phyloP scores from a whole-genome alignment of 225 moss, liverwort and hornwort species.

The Physcomitrellopsis africana region DNA sequence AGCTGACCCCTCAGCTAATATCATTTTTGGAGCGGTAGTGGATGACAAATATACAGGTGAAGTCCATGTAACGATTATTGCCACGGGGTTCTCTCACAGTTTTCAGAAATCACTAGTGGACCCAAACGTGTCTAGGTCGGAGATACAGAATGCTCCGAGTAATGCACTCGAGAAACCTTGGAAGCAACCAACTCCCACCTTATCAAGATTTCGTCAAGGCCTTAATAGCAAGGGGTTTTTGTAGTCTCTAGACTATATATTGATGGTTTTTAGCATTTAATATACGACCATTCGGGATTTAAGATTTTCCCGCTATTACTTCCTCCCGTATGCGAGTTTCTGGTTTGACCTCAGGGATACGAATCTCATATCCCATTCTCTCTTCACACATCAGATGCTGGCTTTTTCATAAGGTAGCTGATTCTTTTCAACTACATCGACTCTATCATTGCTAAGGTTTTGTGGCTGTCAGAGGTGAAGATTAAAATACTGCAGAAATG shows the following conservation, averaged over 20 bases:
- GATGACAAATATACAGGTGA: conserved; percentile 68
- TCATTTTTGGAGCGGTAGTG: conserved; percentile 77
- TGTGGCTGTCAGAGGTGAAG: no score
- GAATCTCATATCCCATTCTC: background rate
- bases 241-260: conserved; percentile 36
- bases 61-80: conserved; percentile 87
- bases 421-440: no score
- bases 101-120: conserved; percentile 82
- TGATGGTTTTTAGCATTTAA: conserved; percentile 26
- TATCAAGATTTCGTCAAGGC: conserved; percentile 76
- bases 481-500: no score
- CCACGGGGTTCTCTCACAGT: conserved; percentile 87
- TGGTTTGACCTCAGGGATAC: background rate
- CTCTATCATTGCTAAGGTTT: no score
- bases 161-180: conserved; percentile 55
- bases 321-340: background rate
- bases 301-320: background rate
- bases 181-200: conserved; percentile 71
- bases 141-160: conserved; percentile 58
- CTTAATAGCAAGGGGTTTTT: conserved; percentile 82
- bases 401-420: no score
- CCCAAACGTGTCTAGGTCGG: conserved; percentile 64
- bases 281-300: background rate
- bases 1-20: conserved; percentile 82
- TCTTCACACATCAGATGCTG: background rate